Conservation (phyloP, 495 filamentous ascomycete species). For the Thermothielavioides terrestris region DNA sequence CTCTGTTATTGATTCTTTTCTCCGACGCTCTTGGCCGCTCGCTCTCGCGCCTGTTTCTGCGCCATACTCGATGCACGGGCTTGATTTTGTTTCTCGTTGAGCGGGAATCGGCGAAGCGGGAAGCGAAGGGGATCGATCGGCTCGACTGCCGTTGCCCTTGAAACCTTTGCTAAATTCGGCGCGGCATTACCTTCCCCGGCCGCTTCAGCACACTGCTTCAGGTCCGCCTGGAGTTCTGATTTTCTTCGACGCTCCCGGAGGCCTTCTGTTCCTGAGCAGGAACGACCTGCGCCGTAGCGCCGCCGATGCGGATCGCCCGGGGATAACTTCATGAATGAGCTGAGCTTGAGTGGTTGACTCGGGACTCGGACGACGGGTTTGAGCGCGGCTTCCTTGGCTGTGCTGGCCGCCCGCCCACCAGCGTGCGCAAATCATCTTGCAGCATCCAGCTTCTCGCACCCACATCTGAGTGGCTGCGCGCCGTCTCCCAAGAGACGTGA, state of each 20-base stretch:
- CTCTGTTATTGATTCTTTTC: background rate
- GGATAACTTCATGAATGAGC: background rate
- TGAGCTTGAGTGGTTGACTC: background rate
- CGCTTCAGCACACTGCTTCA: background rate
- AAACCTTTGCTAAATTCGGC: conserved; percentile 15
- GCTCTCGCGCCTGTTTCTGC: background rate
- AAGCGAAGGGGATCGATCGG: conserved; percentile 1
- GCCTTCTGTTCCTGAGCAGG: background rate
- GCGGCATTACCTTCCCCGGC: background rate
- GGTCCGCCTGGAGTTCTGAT: background rate
- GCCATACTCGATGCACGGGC: conserved; percentile 4
- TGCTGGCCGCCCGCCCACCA: background rate
- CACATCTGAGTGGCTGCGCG: conserved; percentile 3
- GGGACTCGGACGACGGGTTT: background rate
- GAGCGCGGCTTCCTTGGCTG: conserved; percentile 1
- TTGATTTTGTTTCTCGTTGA: conserved; percentile 5
- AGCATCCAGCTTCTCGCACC: conserved; percentile 1
- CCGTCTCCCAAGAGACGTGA: conserved; percentile 18
- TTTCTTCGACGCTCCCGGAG: background rate
- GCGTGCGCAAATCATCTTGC: background rate
- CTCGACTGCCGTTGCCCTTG: conserved; percentile 18
- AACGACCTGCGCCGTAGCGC: conserved; percentile 8
- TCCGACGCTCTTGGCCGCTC: background rate
- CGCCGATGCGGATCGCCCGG: conserved; percentile 1
- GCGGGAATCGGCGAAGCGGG: conserved; percentile 1